These are phyloP conservation scores for Ascobolus immersus DNA, from an alignment of 495 filamentous ascomycete species.

Conservation along the genomic window DNA sequence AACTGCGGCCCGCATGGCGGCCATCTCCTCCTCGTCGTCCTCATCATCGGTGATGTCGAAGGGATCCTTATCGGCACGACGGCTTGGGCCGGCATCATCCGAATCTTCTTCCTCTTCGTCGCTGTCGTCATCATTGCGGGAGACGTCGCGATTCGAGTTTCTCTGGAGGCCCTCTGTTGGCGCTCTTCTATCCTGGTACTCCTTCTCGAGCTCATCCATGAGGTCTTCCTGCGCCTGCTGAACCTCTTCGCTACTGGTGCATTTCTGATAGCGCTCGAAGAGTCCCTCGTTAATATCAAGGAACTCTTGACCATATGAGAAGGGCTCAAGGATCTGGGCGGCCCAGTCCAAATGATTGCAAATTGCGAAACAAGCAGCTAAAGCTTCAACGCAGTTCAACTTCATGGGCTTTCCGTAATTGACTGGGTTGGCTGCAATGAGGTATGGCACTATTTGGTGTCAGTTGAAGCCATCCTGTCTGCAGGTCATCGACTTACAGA, in stretches of 20 bases:
- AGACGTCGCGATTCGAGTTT: conserved; percentile 17
- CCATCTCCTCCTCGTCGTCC: conserved; percentile 74
- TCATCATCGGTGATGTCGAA: conserved; percentile 52
- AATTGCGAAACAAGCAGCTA: conserved; percentile 78
- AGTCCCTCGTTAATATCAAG: conserved; percentile 64
- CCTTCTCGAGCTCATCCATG: conserved; percentile 68
- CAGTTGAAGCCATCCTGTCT: conserved; percentile 3
- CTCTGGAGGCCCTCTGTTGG: conserved; percentile 60
- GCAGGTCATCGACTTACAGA: conserved; percentile 24
- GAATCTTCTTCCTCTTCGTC: conserved; percentile 26
- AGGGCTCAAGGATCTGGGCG: conserved; percentile 49
- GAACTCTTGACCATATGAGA: conserved; percentile 70
- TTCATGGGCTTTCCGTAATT: conserved; percentile 92
- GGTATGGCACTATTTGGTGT: conserved; percentile 47
- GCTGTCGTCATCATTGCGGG: conserved; percentile 18
- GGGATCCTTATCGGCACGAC: conserved; percentile 28
- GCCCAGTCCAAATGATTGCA: conserved; percentile 86
- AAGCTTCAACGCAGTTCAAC: conserved; percentile 81
- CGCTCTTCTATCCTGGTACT: conserved; percentile 58
- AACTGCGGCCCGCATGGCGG: conserved; percentile 59
- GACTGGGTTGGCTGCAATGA: conserved; percentile 86
- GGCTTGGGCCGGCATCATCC: conserved; percentile 27
- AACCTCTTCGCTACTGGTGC: conserved; percentile 60
- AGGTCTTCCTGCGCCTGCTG: conserved; percentile 64
- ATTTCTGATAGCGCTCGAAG: conserved; percentile 63